Percentiles rank a stretch among this genome's conserved stretches.
Conservation (phyloP, 169 alveolate species). For the Toxoplasma gondii region DNA sequence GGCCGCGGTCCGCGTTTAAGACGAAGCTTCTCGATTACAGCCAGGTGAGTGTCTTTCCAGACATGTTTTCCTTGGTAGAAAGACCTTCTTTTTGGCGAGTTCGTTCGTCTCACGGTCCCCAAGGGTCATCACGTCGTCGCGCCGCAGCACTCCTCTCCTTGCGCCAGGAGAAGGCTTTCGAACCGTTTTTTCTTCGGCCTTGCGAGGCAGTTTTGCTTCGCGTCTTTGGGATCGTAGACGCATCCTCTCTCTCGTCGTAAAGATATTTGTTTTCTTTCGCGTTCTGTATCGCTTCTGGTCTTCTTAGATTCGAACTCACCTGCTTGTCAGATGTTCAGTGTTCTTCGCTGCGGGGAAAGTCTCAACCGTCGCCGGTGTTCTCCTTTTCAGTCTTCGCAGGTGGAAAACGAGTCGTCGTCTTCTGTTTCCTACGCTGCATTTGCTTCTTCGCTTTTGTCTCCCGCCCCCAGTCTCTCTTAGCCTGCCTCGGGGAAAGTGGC, state of each 20-base stretch:
- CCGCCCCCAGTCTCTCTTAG: background rate
- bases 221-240: no score
- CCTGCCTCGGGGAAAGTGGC: no score
- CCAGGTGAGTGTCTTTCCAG: background rate
- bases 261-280: no score
- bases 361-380: background rate
- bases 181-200: no score
- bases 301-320: background rate
- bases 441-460: background rate
- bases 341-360: no score
- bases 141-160: no score
- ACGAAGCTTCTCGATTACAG: background rate
- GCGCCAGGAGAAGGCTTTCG: no score
- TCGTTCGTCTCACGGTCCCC: background rate
- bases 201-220: no score
- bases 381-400: conserved; percentile 3
- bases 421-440: conserved; percentile 38
- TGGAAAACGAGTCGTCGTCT: background rate
- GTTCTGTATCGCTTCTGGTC: no score
- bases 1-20: background rate
- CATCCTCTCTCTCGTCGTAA: no score
- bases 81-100: no score
- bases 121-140: no score
- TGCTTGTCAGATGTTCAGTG: background rate
- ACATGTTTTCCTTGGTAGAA: background rate